Evolutionary conservation across 768 basidiomycete species (phyloP).

Genomic region (Polyporus arcularius): DNA sequence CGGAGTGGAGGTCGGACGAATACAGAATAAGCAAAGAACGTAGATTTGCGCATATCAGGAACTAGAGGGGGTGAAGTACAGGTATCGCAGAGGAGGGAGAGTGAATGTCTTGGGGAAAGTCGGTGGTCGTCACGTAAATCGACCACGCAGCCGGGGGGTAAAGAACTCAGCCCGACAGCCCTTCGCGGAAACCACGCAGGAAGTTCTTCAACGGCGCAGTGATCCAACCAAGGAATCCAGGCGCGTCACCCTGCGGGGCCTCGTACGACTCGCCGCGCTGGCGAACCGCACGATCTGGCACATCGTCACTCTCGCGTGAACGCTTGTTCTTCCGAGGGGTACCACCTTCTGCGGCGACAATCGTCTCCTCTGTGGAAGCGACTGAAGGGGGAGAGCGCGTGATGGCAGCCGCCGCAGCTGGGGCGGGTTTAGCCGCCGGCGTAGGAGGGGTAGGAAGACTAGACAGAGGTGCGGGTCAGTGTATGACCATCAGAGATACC

Average conservation of each 20-base stretch:
- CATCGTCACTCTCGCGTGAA: constrained; percentile 46
- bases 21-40: neutral
- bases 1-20: neutral
- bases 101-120: neutral
- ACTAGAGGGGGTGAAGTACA: neutral
- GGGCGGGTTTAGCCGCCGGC: constrained; percentile 11
- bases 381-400: constrained; percentile 24
- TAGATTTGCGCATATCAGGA: neutral
- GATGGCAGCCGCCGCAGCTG: neutral
- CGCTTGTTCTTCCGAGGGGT: constrained; percentile 46
- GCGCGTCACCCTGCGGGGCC: constrained; percentile 45
- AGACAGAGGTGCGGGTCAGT: neutral
- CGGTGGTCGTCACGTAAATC: neutral
- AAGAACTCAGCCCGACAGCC: constrained; percentile 14
- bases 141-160: too few species aligned
- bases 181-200: constrained; percentile 65
- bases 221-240: constrained; percentile 59
- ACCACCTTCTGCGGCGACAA: constrained; percentile 32
- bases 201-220: constrained; percentile 64
- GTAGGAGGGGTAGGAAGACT: neutral
- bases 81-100: neutral
- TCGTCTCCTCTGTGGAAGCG: constrained; percentile 41
- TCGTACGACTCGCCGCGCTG: constrained; percentile 49
- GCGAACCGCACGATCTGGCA: constrained; percentile 50
- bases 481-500: neutral